phyloP scores from a whole-genome alignment of 2,329 filamentous ascomycete species.

The Talaromyces pinophilus region DNA sequence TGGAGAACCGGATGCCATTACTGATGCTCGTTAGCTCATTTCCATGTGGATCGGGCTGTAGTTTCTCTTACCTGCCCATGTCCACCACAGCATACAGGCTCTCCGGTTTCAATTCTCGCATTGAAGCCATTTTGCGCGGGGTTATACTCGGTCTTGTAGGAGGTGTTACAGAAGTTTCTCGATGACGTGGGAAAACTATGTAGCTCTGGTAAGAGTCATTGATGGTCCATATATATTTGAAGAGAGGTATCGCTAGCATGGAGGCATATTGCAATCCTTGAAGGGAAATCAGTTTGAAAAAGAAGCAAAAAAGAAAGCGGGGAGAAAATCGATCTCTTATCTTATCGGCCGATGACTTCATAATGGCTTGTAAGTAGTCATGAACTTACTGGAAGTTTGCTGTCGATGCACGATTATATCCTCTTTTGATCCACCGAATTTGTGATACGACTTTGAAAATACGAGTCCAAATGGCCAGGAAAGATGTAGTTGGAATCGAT shows the following conservation, averaged over 20 bases:
- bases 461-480: neutral
- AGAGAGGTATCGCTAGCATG: neutral
- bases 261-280: neutral
- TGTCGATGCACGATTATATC: neutral
- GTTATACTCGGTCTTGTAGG: neutral
- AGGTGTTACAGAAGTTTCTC: neutral
- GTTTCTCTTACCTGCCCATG: conserved; percentile 42
- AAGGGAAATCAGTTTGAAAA: neutral
- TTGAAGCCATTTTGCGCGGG: conserved; percentile 17
- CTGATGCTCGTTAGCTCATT: conserved; percentile 36
- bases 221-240: neutral
- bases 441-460: neutral
- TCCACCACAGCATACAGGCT: conserved; percentile 42
- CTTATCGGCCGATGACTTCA: conserved; percentile 10
- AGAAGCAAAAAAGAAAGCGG: neutral
- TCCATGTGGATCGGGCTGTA: neutral
- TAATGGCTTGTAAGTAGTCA: neutral
- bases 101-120: conserved; percentile 12
- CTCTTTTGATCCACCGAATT: neutral
- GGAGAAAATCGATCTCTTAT: neutral
- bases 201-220: neutral
- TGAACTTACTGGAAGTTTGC: neutral
- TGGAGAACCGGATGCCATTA: conserved; percentile 92
- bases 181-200: neutral
- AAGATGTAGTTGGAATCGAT: neutral